A percentile compares a stretch with the other conserved stretches of the same genome.
Evolutionary conservation across 257 asterid species (phyloP).

Genomic region (Voacanga thouarsii): DNA sequence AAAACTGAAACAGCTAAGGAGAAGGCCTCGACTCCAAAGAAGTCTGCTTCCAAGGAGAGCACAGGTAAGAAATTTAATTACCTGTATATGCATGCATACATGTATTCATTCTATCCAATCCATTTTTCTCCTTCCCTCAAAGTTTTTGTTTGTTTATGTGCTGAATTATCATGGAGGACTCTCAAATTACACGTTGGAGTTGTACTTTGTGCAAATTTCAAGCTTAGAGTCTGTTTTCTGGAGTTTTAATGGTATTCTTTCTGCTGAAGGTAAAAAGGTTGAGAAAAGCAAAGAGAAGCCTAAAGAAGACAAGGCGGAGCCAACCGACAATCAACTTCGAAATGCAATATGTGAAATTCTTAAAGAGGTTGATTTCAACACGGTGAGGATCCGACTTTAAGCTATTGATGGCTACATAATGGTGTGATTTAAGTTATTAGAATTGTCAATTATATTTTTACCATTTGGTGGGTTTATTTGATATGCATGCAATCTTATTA

Average conservation of each 20-base stretch:
- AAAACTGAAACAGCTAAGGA: conserved; percentile 46
- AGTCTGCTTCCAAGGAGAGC: conserved; percentile 47
- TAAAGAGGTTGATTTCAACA: conserved; percentile 42
- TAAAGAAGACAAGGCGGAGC: conserved; percentile 30
- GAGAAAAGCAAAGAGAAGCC: conserved; percentile 37
- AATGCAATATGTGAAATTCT: conserved; percentile 40
- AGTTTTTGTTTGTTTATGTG: neutral
- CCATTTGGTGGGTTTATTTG: neutral
- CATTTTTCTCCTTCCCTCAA: neutral
- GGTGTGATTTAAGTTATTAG: neutral
- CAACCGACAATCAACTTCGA: conserved; percentile 36
- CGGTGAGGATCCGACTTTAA: conserved; percentile 37
- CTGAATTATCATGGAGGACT: neutral
- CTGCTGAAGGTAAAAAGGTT: conserved; percentile 33
- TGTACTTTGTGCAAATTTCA: neutral
- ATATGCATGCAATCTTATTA: neutral
- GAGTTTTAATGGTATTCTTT: neutral
- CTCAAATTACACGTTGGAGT: neutral
- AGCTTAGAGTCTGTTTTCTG: neutral
- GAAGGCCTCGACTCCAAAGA: conserved; percentile 54
- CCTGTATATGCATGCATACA: conserved; percentile 1
- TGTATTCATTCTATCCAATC: conserved; percentile 1
- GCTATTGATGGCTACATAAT: neutral
- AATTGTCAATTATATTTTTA: neutral
- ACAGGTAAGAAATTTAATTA: conserved; percentile 44